Conservation (phyloP, 1,139 yeast genomes). For the Yamadazyma conglobata region DNA sequence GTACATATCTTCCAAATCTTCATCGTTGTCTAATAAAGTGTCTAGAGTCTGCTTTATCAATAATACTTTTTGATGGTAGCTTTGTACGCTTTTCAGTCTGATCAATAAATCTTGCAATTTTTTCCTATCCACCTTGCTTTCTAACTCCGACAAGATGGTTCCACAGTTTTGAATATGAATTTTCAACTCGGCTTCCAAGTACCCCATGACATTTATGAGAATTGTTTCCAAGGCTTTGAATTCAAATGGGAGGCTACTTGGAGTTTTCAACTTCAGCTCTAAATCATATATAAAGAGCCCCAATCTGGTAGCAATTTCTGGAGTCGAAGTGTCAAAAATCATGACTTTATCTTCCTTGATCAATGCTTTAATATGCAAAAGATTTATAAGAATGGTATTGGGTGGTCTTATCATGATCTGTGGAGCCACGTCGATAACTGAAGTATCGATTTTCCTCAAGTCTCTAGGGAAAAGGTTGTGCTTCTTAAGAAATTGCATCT, state of each 20-base stretch:
- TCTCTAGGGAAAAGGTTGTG: slow-evolving; percentile 82
- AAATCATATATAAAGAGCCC: slow-evolving; percentile 85
- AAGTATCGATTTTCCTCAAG: slow-evolving; percentile 81
- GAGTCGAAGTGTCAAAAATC: slow-evolving; percentile 70
- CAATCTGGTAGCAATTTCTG: slow-evolving; percentile 55
- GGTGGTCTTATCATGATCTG: slow-evolving; percentile 72
- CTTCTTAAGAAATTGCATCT: slow-evolving; percentile 68
- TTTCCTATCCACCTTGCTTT: slow-evolving; percentile 79
- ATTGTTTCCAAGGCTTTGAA: slow-evolving; percentile 88
- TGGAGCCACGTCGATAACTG: slow-evolving; percentile 86
- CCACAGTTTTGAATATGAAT: slow-evolving; percentile 71
- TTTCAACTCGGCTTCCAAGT: slow-evolving; percentile 80
- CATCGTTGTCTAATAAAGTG: slow-evolving; percentile 83
- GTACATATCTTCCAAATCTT: slow-evolving; percentile 83
- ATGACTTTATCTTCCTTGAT: slow-evolving; percentile 77
- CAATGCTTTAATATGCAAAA: slow-evolving; percentile 83
- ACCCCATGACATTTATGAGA: slow-evolving; percentile 77
- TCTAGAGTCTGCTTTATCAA: slow-evolving; percentile 83
- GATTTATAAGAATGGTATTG: slow-evolving; percentile 72
- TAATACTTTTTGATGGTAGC: slow-evolving; percentile 80
- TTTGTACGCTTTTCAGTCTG: slow-evolving; percentile 74
- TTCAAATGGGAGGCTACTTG: slow-evolving; percentile 55
- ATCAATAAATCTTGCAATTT: slow-evolving; percentile 76
- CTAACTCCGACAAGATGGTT: slow-evolving; percentile 76
- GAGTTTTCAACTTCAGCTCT: slow-evolving; percentile 64